These are phyloP conservation scores for Mitragyna speciosa DNA, from an alignment of 257 asterid species.

Conservation along the genomic window DNA sequence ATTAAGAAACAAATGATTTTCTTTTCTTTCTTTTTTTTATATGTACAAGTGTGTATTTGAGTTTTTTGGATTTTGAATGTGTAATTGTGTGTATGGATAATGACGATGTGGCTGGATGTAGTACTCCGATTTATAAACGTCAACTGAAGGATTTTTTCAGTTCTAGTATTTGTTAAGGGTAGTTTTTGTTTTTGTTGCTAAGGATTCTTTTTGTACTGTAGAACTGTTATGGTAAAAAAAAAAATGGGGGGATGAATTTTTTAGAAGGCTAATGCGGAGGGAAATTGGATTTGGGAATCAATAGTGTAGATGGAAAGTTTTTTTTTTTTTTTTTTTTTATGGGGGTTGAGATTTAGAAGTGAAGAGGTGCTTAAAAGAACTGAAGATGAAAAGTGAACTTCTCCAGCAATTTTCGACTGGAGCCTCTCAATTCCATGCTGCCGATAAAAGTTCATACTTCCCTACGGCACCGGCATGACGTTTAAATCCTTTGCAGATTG, in stretches of 20 bases:
- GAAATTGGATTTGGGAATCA: background rate
- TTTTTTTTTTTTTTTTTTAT: no score
- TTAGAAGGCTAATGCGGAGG: background rate
- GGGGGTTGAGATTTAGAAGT: background rate
- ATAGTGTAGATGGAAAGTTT: background rate
- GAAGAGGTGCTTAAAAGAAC: no score
- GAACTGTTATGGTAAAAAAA: no score
- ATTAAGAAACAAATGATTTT: background rate
- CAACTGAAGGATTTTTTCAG: background rate
- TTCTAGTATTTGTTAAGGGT: no score
- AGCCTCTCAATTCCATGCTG: background rate
- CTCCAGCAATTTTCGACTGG: background rate
- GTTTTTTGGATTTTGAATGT: slow-evolving; percentile 1
- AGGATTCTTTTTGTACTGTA: no score
- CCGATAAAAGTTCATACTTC: background rate
- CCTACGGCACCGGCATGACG: no score
- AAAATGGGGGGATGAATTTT: background rate
- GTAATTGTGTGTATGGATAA: slow-evolving; percentile 13
- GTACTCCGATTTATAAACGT: background rate
- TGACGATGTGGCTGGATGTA: background rate
- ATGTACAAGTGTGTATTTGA: background rate
- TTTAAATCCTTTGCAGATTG: background rate
- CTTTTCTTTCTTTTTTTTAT: background rate
- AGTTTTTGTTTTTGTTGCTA: no score
- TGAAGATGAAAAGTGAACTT: background rate